Base-by-base conservation (phyloP, 805 yeast species). In the Clavispora vitiphila region DNA sequence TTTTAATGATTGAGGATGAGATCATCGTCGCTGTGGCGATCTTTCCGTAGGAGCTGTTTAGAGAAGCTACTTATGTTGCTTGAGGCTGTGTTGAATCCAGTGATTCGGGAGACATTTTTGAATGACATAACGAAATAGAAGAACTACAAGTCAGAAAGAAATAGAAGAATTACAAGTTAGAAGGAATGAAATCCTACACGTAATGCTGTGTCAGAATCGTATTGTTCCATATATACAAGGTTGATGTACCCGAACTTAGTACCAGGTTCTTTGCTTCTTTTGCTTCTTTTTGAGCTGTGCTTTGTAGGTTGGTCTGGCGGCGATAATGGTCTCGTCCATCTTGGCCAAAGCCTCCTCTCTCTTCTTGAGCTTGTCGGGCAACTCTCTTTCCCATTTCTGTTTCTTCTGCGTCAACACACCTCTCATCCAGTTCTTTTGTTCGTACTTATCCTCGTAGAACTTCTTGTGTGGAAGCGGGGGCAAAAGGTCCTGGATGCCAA, bases 331-430 rank as follows among this genome's bases (percentile, higher is more conserved):
- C 40, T 79, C 76, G 62, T 89, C 96, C 75, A 69, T 69, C 47
- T 74, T 70, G 35, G 65, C 76, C 53, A 86, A 61, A 23, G 93
- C 96, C 37, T 77, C 81, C 25, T 68, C 69, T 61, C 86, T 80
- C 54, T 73, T 76, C 47, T 69, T 69, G 61, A 77, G 67, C 61
- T 87, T 81, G 18, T 65, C 78, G 10, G 70, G 78, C 44, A 72
- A 71, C 34, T 74, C 75, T 60, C 88, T 75, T 63, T 89, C 95
- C 75, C 88, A 78, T 65, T 81, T 83, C 52, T 80, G 83, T 34
- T 88, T 86, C 77, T 87, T 87, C 55, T 88, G 95, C 57, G 67
- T 69, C 56, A 78, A 60, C 20, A 86, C 86, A 62, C 96, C 96
- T 55, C 76, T 78, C 78, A 86, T 75, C 62, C 81, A 76, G 56